Evolutionary conservation across 768 basidiomycete genomes (phyloP), one percentile per base, ranked within the genome.

Genomic region (Cubamyces sp.): DNA sequence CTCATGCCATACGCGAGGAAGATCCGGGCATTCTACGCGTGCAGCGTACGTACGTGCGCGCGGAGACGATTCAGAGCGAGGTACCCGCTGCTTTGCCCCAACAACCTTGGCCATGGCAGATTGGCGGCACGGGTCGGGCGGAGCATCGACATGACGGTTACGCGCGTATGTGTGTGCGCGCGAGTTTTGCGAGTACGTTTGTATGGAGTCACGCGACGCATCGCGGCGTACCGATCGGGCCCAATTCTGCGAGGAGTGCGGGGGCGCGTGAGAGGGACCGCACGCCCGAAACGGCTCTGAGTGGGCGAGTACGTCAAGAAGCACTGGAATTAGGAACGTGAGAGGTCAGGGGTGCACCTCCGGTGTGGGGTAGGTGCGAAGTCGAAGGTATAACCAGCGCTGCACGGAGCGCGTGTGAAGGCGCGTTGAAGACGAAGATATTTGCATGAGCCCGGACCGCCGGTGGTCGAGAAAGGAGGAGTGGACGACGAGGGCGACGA

Each of bases 221-320:
- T 3, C 15, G 21, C 5, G 19, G 25, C 25, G 18, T 1, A 16
- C 12, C n/a, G 28, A 54, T n/a, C 18, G 21, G 19, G 26, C 15
- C 15, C 21, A n/a, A n/a, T n/a, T 42, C 34, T 6, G 34, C 39
- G 37, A 45, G 25, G 48, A 25, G 48, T 8, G 19, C 26, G 21
- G 16, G 54, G 19, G 54, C 54, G 54, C 54, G 54, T 56, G 54
- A 47, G 54, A 28, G 19, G 23, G 28, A 26, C 51, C 19, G n/a
- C 18, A 37, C 14, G 30, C 18, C 28, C 45, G 54, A 45, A 56
- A 56, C 42, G 23, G 25, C 15, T 39, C 25, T 16, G 39, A 12
- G 49, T 9, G 42, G 40, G 41, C 43, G 49, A 59, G 30, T 51
- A 58, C 57, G 57, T 58, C 57, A 58, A 58, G 56, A 39, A 18